Conservation (phyloP, 2,329 filamentous ascomycete species). For the Verticillium nonalfalfae region DNA sequence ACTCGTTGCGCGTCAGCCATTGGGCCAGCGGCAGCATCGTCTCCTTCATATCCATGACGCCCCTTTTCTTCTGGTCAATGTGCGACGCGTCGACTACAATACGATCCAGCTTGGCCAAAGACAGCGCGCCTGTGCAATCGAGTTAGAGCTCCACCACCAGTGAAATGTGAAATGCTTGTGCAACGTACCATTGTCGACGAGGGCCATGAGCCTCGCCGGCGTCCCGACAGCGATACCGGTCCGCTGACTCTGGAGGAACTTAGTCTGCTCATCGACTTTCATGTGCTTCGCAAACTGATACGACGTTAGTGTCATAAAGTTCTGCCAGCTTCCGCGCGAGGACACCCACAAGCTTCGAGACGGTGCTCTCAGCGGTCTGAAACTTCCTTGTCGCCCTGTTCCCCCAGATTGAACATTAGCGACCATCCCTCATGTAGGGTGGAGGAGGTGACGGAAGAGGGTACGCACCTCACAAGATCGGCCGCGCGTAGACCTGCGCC, state of each 20-base stretch:
- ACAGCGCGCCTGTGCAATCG: slow-evolving; percentile 51
- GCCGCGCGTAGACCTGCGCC: slow-evolving; percentile 80
- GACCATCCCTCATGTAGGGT: background rate
- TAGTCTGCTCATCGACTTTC: slow-evolving; percentile 81
- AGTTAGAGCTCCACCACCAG: background rate
- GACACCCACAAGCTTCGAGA: slow-evolving; percentile 67
- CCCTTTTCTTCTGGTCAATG: slow-evolving; percentile 90
- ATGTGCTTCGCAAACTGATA: slow-evolving; percentile 88
- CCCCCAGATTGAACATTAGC: background rate
- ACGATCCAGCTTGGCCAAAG: slow-evolving; percentile 63
- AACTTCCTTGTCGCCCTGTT: slow-evolving; percentile 66
- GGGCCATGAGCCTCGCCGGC: slow-evolving; percentile 71
- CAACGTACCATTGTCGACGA: slow-evolving; percentile 71
- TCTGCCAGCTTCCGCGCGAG: background rate
- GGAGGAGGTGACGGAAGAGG: no score
- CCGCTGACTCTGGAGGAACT: slow-evolving; percentile 62
- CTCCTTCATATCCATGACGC: slow-evolving; percentile 93
- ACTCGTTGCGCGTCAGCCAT: slow-evolving; percentile 63
- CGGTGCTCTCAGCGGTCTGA: slow-evolving; percentile 67
- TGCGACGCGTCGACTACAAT: slow-evolving; percentile 88
- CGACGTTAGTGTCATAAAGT: background rate
- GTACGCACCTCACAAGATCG: slow-evolving; percentile 65
- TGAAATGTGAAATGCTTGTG: background rate
- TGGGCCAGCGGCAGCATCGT: slow-evolving; percentile 74
- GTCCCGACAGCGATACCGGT: slow-evolving; percentile 89